phyloP scores from a whole-genome alignment of 257 asterid species.

The Scutellaria galericulata region DNA sequence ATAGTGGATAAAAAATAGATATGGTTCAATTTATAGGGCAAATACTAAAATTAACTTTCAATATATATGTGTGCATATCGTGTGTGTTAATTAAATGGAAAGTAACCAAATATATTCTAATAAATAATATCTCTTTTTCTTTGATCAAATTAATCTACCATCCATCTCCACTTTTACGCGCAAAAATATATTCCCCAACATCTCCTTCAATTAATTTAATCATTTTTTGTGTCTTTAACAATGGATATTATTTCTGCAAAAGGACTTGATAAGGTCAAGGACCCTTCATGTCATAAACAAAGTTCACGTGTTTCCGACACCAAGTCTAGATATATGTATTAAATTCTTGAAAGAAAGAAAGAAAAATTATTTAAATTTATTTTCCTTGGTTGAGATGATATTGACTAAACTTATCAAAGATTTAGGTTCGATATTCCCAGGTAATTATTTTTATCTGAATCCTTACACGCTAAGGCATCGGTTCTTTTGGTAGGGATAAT shows the following conservation, averaged over 20 bases:
- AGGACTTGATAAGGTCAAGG: no score
- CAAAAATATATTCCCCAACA: background rate
- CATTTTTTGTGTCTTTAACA: background rate
- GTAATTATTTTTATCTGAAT: constrained; percentile 34
- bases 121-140: no score
- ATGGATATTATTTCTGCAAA: background rate
- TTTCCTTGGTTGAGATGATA: constrained; percentile 21
- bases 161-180: no score
- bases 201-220: background rate
- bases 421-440: constrained; percentile 40
- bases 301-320: constrained; percentile 22
- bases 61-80: no score
- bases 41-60: no score
- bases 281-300: background rate
- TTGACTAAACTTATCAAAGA: constrained; percentile 37
- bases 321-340: background rate
- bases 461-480: constrained; percentile 41
- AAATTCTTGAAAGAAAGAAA: no score
- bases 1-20: no score
- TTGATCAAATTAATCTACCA: no score
- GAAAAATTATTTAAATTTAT: no score
- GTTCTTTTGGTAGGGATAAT: constrained; percentile 21
- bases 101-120: constrained; percentile 43
- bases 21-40: no score
- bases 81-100: constrained; percentile 10